These are phyloP conservation scores for Pneumocystis murina DNA, from an alignment of 1,139 yeast species.

Conservation along the genomic window DNA sequence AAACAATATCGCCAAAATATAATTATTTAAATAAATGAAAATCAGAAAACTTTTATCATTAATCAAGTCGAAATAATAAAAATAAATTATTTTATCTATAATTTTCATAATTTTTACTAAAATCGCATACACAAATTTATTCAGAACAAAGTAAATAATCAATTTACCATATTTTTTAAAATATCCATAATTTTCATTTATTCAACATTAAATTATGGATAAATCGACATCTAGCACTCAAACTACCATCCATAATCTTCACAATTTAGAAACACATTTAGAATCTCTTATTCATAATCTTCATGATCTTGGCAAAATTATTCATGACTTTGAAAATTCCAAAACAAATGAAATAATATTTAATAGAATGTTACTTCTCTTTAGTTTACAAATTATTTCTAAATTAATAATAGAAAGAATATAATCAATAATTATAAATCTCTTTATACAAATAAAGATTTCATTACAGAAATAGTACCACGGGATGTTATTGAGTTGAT, in stretches of 20 bases:
- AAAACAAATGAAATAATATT: background rate
- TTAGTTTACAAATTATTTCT: background rate
- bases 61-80: too few relatives aligned
- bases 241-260: background rate
- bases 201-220: background rate
- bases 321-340: background rate
- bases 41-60: too few relatives aligned
- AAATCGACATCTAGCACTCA: background rate
- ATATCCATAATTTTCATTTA: background rate
- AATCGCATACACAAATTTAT: background rate
- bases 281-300: background rate
- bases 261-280: background rate
- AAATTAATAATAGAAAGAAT: background rate
- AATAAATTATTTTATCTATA: too few relatives aligned
- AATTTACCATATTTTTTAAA: background rate
- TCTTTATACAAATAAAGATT: background rate
- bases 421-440: background rate
- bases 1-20: too few relatives aligned
- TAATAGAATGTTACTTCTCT: background rate
- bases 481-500: background rate
- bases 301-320: background rate
- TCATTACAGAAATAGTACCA: background rate
- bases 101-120: background rate
- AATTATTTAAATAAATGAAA: too few relatives aligned
- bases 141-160: background rate